phyloP scores from a whole-genome alignment of 2,329 filamentous ascomycete genomes.

The Colletotrichum graminicola region DNA sequence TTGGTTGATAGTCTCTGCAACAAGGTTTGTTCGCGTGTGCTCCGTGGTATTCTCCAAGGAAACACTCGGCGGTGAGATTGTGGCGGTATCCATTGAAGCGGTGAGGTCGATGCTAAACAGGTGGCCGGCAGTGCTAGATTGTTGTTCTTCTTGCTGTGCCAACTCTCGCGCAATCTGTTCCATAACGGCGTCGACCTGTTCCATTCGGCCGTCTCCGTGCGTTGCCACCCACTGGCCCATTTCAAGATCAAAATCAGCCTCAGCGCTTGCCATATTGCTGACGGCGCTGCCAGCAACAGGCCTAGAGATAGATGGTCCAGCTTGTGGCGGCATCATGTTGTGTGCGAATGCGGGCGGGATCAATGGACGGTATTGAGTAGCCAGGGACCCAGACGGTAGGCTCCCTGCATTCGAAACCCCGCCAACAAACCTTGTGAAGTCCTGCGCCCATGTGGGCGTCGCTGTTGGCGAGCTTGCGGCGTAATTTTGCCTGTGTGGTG shows the following conservation, averaged over 20 bases:
- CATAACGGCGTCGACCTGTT: slow-evolving; percentile 58
- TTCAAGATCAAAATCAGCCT: slow-evolving; percentile 56
- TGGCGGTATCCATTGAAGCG: background rate
- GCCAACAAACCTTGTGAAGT: slow-evolving; percentile 23
- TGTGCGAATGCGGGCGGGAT: background rate
- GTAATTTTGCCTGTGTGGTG: background rate
- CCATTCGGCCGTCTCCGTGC: slow-evolving; percentile 51
- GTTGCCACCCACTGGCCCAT: slow-evolving; percentile 57
- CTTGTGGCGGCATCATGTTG: background rate
- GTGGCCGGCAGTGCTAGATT: background rate
- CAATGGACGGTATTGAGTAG: background rate
- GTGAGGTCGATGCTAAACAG: background rate
- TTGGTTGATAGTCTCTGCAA: background rate
- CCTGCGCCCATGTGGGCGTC: slow-evolving; percentile 35
- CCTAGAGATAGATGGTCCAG: background rate
- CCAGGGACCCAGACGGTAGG: background rate
- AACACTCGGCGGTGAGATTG: background rate
- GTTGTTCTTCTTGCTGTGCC: slow-evolving; percentile 47
- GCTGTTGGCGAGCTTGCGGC: too few species aligned
- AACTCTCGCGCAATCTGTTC: slow-evolving; percentile 58
- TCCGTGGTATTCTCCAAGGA: background rate
- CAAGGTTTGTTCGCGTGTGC: background rate
- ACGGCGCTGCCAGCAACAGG: background rate
- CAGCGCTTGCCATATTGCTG: slow-evolving; percentile 21
- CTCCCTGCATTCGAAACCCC: background rate